Evolutionary conservation across 2,329 filamentous ascomycete genomes (phyloP), one percentile per base, ranked within the genome.

Genomic region (Exophiala viscosa): DNA sequence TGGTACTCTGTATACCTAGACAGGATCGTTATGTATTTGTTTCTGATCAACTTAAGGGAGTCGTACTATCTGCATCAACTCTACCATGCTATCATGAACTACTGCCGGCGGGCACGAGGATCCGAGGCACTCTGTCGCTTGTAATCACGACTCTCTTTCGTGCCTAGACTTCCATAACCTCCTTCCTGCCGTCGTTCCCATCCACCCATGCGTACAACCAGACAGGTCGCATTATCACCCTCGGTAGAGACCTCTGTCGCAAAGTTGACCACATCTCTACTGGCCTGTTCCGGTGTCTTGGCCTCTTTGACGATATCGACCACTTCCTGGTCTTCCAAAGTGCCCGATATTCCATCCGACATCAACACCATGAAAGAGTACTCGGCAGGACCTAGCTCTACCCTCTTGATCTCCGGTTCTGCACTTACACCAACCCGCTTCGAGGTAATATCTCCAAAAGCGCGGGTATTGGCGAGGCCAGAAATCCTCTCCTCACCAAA

Each of bases 401-500:
- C 76, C 33, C 87, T 84, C 1, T 82, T 83, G 55, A 96, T 83
- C 66, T 97, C 91, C 0, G 93, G 93, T 70, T 99, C 93, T 1
- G 93, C 93, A 3, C 87, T 91, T 10, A 99, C 92, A 23, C 93
- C 93, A 47, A 97, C 86, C 48, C 92, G 87, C 72, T 99, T 99
- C 52, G 85, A 88, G 32, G 81, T 81, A 72, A 96, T 90, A 73
- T 99, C 93, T 20, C 93, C 93, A 67, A 99, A 97, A 3, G 93
- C 81, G 28, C 93, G 87, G 31, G 89, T 95, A 72, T 99, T 99
- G 62, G 93, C 93, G 0, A 99, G 79, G 0, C 93, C 92, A 11
- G 85, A 85, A 70, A 99, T 93, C 62, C 93, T 90, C 72, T 97
- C 91, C 72, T 99, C 93, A 66, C 93, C 93, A 69, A 99, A 99